Base-by-base conservation (phyloP, 306 rosid genomes). In the Inga leiocalycina region DNA sequence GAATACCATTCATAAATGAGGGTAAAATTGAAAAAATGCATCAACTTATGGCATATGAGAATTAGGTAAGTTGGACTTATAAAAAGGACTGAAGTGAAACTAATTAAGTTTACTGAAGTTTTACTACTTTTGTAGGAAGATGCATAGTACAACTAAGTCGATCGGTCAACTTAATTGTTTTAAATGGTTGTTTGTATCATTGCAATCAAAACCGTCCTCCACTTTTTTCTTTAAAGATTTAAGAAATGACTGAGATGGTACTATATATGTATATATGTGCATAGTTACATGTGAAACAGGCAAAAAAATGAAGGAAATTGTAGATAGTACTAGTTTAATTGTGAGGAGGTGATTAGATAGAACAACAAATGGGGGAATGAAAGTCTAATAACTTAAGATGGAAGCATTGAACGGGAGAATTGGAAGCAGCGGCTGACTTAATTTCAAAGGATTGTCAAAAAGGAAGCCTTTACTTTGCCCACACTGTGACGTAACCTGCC, bases 401-500 rank as follows among this genome's bases (percentile, higher is more conserved):
- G 61, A 84, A 77, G 81, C 79, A 78, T 77, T 78, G 30, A 57
- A 64, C 52, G 80, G 61, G 4, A 41, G 19, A 54, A 54, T 5
- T 54, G 68, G 61, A 54, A 80, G 75, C 67, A 76, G 71, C 66
- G 56, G 27, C 10, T 6, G 24, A 57, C 27, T 83, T 80, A 0
- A 85, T 77, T 87, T 77, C 65, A 20, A 84, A 81, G 69, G 48
- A 61, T 72, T 67, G 80, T 1, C 30, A 71, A 57, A 77, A 71
- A 64, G 14, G 48, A 71, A 44, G 72, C 66, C 66, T 37, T 46
- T 67, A 61, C 85, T 81, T 81, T 65, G 69, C 24, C 64, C 85
- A 69, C 67, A 9, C 61, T 79, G 66, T 61, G 84, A 85, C 43
- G 16, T 64, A 70, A 87, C 86, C 71, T 85, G 70, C 83, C 72